Evolutionary conservation across 805 yeast species (phyloP), one percentile per base, ranked within the genome.

Genomic region (Clavispora fructus): DNA sequence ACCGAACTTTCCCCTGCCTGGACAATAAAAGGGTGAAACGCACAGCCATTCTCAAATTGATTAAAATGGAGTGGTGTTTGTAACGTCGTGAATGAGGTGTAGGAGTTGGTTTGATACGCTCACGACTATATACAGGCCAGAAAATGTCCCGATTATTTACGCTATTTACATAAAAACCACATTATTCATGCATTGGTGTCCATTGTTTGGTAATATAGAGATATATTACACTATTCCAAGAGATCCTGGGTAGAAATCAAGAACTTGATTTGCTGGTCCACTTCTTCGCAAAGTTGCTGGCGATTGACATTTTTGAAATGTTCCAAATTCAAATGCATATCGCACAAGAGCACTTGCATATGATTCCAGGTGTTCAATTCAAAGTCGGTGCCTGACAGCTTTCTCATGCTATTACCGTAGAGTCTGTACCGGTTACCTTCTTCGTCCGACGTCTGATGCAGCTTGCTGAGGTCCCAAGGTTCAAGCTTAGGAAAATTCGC

Each of bases 1-100:
- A 77, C 57, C 99, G 77, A 29, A 90, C 90, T 65, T 92, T 94
- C 27, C 99, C 99, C 64, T 94, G 99, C 55, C 97, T 80, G 12
- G 97, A 91, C 13, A 92, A 77, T 43, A 94, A 70, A 41, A 95
- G 74, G 44, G 92, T 59, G 64, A 86, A 95, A 55, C 85, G 85
- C 48, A 94, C 78, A 10, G 85, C 83, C 95, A 87, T 87, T 14
- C 4, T 35, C 17, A 7, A n/a, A 7, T 12, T 13, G 16, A 7
- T n/a, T 31, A 3, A 31, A n/a, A n/a, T n/a, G 10, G 13, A 16
- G 35, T 10, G 16, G 25, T 33, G 25, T 33, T 16, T 16, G 16
- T 33, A 10, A 14, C 6, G 11, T 33, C 35, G 37, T 33, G 25
- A n/a, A 33, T 17, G 10, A 9, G 35, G 33, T 9, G 40, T 37